Base-by-base conservation (phyloP, 1,139 yeast species). In the Scheffersomyces titani region DNA sequence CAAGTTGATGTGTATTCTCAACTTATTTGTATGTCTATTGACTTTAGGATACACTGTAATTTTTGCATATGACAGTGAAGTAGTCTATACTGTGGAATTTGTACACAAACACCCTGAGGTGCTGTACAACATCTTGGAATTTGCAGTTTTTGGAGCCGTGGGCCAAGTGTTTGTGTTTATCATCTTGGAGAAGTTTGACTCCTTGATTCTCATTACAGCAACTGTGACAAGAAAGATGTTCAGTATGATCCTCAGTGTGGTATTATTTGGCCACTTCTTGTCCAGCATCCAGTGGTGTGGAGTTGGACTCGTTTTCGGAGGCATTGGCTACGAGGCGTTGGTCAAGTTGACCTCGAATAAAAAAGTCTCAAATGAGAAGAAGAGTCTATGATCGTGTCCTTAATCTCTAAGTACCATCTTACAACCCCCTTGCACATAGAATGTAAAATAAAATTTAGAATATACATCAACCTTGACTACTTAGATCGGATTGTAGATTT, bases 221-320 rank as follows among this genome's bases (percentile, higher is more conserved):
- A 96, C 98, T 0, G 98, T 94, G 7, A 93, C 99, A 0, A 82
- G 99, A 62, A 94, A 94, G 69, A 93, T 94, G 98, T 78, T 92
- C 54, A 92, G 98, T 53, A 93, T 94, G 98, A 80, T 92, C 20
- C 74, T 94, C 58, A 90, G 97, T 67, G 97, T 94, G 54, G 70
- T 91, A 2, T 77, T 94, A 63, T 94, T 92, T 73, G 96, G 94
- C 19, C 98, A 94, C 68, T 70, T 71, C 5, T 81, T 94, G 63
- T 80, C 77, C 44, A 6, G 57, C 1, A 75, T 78, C 5, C 98
- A 96, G 73, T 90, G 97, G 92, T 52, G 76, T 1, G 98, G 98
- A 0, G 87, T 94, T 5, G 61, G 71, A 0, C 74, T 91, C 55
- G 99, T 94, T 2, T 93, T 93, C 74, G 84, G 86, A 2, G 98